These are phyloP conservation scores for Diplodia intermedia DNA, from an alignment of 2,329 filamentous ascomycete species.

Conservation along the genomic window DNA sequence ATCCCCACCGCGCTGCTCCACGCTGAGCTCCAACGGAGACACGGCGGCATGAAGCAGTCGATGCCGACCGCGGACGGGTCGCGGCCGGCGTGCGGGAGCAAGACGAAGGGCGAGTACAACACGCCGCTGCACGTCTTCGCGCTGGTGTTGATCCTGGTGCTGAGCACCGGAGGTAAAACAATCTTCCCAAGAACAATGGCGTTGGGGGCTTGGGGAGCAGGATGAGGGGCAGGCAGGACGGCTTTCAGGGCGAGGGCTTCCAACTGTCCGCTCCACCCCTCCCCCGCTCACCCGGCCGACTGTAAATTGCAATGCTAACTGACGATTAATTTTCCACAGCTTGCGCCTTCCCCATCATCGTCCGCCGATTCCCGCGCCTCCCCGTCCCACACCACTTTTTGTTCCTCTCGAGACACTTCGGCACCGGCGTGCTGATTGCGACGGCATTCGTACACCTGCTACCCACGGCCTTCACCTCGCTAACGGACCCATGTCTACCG, in stretches of 20 bases:
- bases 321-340: slow-evolving; percentile 36
- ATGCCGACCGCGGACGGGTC: slow-evolving; percentile 37
- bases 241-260: too few species aligned
- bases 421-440: slow-evolving; percentile 50
- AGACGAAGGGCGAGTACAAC: slow-evolving; percentile 58
- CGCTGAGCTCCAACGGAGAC: slow-evolving; percentile 52
- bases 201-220: too few species aligned
- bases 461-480: slow-evolving; percentile 49
- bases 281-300: not conserved
- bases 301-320: not conserved
- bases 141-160: slow-evolving; percentile 62
- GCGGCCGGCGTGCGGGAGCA: slow-evolving; percentile 61
- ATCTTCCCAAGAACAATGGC: slow-evolving; percentile 32
- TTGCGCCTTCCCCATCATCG: slow-evolving; percentile 50
- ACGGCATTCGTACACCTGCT: slow-evolving; percentile 53
- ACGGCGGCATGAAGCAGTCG: slow-evolving; percentile 55
- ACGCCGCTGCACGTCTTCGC: slow-evolving; percentile 64
- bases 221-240: too few species aligned
- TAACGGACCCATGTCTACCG: slow-evolving; percentile 50
- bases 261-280: too few species aligned
- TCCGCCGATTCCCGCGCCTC: slow-evolving; percentile 48
- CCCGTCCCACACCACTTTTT: slow-evolving; percentile 50
- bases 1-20: slow-evolving; percentile 55
- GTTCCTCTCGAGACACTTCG: slow-evolving; percentile 51
- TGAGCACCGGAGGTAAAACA: slow-evolving; percentile 59